Evolutionary conservation across 2,329 filamentous ascomycete species (phyloP), one percentile per base, ranked within the genome.

Genomic region (Incumbomyces lentus): DNA sequence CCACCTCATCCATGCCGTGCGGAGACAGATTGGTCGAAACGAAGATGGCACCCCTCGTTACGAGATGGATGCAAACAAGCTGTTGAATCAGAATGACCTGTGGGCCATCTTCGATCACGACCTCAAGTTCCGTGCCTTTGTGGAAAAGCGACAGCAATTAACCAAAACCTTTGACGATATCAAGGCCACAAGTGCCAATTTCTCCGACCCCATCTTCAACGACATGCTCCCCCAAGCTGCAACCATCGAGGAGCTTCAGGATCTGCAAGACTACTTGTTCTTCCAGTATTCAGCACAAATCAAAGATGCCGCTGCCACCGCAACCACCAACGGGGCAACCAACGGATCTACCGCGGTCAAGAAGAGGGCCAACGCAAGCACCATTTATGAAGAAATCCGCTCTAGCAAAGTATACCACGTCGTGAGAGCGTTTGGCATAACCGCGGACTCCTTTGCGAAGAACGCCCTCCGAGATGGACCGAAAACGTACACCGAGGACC

Each of bases 101-200:
- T 98, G 92, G 92, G 84, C 88, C 46, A 87, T 98, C 42, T 78
- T 96, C 35, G 92, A 98, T 58, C 76, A 93, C 44, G 92, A 98
- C 62, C 81, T 96, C 61, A 95, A 95, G 63, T 98, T 93, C 64
- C 82, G 89, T 40, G 92, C 89, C 1, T 78, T 96, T 46, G 76
- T 93, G 38, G 92, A 98, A 59, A 95, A 95, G 71, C 81, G 90
- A 32, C 90, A 90, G 57, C 78, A 85, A 2, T 76, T 98, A 12
- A 81, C 89, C 58, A 84, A 79, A 66, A 83, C 81, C 0, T 90
- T 82, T 52, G 79, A 87, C 13, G 85, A 81, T 50, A 68, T 98
- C 16, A 83, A 80, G 59, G 68, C 68, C 1, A 66, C 95, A 5
- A 68, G 78, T 14, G 74, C 75, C 2, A 71, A 89, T 16, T 22